Evolutionary conservation across 108 stramenopile genomes (phyloP).

Genomic region (Chaetoceros muelleri): DNA sequence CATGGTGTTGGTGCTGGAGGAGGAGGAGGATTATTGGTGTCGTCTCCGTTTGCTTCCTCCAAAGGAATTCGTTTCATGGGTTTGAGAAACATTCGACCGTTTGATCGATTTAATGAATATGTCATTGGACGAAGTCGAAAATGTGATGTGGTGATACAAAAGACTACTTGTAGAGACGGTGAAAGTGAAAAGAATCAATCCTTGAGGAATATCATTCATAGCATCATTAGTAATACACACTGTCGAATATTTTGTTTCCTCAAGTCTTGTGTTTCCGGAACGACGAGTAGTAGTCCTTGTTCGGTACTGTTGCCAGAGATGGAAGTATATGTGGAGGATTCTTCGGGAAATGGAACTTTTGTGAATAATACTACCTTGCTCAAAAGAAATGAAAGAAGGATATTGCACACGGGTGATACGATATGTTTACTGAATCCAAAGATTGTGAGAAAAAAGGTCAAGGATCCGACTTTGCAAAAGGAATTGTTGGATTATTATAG

Average conservation of each 20-base stretch:
- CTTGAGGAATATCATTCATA: conserved; percentile 48
- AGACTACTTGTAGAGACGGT: neutral
- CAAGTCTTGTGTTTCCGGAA: neutral
- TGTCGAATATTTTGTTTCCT: conserved; percentile 58
- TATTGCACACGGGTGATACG: conserved; percentile 87
- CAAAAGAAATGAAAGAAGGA: conserved; percentile 55
- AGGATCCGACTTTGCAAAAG: conserved; percentile 18
- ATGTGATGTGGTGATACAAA: conserved; percentile 26
- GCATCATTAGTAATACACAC: conserved; percentile 67
- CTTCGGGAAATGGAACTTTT: conserved; percentile 85
- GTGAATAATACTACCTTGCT: conserved; percentile 68
- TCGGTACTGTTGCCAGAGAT: conserved; percentile 13
- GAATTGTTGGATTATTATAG: conserved; percentile 43
- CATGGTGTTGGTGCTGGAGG: neutral
- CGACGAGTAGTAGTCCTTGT: neutral
- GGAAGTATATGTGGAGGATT: conserved; percentile 84
- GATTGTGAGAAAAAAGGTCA: conserved; percentile 39
- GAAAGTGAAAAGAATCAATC: conserved; percentile 14
- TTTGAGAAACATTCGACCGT: conserved; percentile 21
- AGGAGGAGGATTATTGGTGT: neutral
- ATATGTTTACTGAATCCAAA: conserved; percentile 80
- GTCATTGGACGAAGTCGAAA: conserved; percentile 30
- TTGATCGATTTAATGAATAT: conserved; percentile 38
- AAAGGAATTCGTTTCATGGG: conserved; percentile 17
- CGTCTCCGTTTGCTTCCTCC: neutral